Evolutionary conservation across 2,329 filamentous ascomycete species (phyloP).

Genomic region (Bipolaris oryzae): DNA sequence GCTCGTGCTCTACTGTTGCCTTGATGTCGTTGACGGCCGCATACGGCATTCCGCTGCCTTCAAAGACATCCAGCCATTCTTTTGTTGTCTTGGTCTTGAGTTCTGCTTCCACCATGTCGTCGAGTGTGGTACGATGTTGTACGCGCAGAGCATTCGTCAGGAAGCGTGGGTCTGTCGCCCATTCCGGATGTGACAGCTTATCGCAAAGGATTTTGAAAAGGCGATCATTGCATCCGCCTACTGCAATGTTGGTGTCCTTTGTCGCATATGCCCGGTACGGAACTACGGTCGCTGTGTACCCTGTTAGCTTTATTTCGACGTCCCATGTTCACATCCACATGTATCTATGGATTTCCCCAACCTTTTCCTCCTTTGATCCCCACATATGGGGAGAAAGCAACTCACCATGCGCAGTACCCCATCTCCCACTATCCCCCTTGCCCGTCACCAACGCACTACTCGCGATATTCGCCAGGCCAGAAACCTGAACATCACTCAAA

Average conservation of each 20-base stretch:
- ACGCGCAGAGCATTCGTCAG: constrained; percentile 65
- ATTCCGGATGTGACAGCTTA: constrained; percentile 62
- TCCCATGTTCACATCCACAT: not conserved
- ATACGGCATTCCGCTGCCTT: constrained; percentile 92
- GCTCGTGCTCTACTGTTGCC: constrained; percentile 78
- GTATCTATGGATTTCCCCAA: not conserved
- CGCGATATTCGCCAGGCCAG: constrained; percentile 89
- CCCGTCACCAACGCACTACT: constrained; percentile 88
- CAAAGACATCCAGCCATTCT: constrained; percentile 85
- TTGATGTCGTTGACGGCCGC: constrained; percentile 93
- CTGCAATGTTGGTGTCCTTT: constrained; percentile 64
- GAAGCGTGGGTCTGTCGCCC: constrained; percentile 63
- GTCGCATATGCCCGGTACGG: constrained; percentile 83
- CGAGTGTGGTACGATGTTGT: constrained; percentile 74
- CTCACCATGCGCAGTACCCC: constrained; percentile 93
- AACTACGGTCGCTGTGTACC: constrained; percentile 75
- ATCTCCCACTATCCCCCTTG: constrained; percentile 83
- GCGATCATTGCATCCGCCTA: constrained; percentile 68
- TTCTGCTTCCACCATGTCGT: constrained; percentile 75
- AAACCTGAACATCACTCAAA: constrained; percentile 91
- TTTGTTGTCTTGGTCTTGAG: constrained; percentile 78
- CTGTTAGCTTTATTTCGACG: not conserved
- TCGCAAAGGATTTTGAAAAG: constrained; percentile 66
- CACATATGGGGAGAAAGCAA: not conserved
- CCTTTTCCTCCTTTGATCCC: not conserved